phyloP scores from a whole-genome alignment of 2,329 filamentous ascomycete species.

The Aspergillus sp. region DNA sequence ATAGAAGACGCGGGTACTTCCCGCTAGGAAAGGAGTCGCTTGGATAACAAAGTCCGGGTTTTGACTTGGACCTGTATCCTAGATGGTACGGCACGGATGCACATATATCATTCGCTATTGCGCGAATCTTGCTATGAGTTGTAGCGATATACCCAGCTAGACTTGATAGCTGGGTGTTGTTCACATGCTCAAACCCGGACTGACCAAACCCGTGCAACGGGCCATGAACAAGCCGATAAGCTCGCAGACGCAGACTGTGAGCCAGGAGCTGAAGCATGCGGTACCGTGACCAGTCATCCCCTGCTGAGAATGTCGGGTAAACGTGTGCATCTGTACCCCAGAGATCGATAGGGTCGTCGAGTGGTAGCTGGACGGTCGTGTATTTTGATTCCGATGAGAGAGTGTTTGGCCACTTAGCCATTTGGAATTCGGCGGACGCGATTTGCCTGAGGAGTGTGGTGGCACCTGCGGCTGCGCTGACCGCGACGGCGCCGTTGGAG shows the following conservation, averaged over 20 bases:
- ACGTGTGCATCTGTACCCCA: conserved; percentile 1
- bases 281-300: conserved; percentile 7
- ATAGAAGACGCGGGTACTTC: conserved; percentile 2
- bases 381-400: background rate
- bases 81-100: conserved; percentile 9
- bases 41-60: background rate
- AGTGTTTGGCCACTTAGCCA: conserved; percentile 1
- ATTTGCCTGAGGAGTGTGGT: background rate
- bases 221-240: background rate
- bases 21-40: conserved; percentile 1
- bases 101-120: conserved; percentile 1
- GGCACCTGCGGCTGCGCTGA: background rate
- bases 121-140: background rate
- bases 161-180: background rate
- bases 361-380: conserved; percentile 1
- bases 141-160: background rate
- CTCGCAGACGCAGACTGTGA: conserved; percentile 4
- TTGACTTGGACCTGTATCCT: background rate
- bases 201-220: background rate
- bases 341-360: background rate
- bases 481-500: background rate
- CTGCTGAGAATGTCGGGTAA: conserved; percentile 1
- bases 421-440: background rate
- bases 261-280: conserved; percentile 4
- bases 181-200: background rate